These are phyloP conservation scores for Fusarium agapanthi DNA, from an alignment of 2,329 filamentous ascomycete species.

Conservation along the genomic window DNA sequence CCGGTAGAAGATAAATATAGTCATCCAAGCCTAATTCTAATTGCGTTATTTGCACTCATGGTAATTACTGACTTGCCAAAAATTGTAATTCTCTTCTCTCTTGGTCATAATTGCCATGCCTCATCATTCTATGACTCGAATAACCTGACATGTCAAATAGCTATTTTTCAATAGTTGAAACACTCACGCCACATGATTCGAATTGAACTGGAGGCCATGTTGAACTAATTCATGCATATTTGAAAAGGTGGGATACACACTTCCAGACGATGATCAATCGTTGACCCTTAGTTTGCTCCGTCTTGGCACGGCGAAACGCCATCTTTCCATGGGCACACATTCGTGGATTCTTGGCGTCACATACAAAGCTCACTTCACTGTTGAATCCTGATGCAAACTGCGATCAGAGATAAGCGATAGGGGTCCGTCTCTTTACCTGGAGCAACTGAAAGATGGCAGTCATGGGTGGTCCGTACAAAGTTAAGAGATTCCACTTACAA, in stretches of 20 bases:
- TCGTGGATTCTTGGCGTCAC: neutral
- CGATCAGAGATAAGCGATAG: neutral
- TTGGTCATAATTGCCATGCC: neutral
- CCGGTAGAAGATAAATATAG: neutral
- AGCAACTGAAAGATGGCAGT: neutral
- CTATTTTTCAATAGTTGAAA: neutral
- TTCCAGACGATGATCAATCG: neutral
- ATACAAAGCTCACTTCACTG: neutral
- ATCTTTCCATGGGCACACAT: neutral
- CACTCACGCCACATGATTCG: too few species aligned
- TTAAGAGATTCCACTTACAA: neutral
- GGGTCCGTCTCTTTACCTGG: neutral
- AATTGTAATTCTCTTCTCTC: neutral
- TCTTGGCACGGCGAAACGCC: neutral
- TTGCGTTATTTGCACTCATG: neutral
- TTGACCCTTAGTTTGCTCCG: neutral
- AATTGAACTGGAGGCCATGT: neutral
- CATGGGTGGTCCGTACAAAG: neutral
- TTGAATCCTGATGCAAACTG: neutral
- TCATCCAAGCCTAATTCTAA: too few species aligned
- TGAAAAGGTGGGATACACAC: neutral
- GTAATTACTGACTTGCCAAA: neutral
- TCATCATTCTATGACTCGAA: neutral
- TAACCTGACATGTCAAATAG: neutral
- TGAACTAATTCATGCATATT: neutral